A percentile compares a stretch with the other conserved stretches of the same genome.
phyloP scores from a whole-genome alignment of 2,329 filamentous ascomycete genomes.

The Lasiodiplodia sp. region DNA sequence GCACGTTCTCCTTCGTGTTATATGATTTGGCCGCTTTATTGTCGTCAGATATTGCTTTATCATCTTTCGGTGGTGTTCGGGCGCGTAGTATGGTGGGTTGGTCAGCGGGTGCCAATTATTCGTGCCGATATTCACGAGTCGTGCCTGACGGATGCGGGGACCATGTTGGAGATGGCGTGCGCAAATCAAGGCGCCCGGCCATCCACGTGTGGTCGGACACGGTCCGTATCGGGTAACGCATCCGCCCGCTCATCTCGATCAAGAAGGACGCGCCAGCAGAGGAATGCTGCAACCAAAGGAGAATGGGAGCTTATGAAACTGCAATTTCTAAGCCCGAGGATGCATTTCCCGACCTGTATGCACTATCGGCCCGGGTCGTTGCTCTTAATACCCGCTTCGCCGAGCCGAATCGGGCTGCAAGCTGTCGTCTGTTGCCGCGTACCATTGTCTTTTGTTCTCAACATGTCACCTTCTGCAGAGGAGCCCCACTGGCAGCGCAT shows the following conservation, averaged over 20 bases:
- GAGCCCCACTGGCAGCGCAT: slow-evolving; percentile 54
- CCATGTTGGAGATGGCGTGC: not conserved
- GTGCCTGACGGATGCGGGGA: not conserved
- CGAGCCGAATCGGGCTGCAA: not conserved
- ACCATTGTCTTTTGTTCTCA: not conserved
- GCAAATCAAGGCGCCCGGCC: not conserved
- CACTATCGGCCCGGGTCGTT: not conserved
- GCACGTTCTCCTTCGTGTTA: too few relatives aligned
- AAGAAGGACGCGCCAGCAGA: not conserved
- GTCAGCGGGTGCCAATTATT: too few relatives aligned
- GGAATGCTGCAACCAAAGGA: not conserved
- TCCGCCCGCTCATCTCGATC: not conserved
- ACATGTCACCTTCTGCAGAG: not conserved
- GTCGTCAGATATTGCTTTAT: too few relatives aligned
- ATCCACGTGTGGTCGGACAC: not conserved
- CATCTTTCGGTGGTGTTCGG: too few relatives aligned
- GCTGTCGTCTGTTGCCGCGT: not conserved
- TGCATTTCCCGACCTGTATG: not conserved
- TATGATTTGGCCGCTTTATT: too few relatives aligned
- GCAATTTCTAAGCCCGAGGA: slow-evolving; percentile 3
- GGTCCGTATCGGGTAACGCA: not conserved
- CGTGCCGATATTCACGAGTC: not conserved
- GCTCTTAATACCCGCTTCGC: not conserved
- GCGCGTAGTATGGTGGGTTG: too few relatives aligned
- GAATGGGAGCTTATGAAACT: not conserved